Base-by-base conservation (phyloP, 805 yeast species). In the Pichia cephalocereana region DNA sequence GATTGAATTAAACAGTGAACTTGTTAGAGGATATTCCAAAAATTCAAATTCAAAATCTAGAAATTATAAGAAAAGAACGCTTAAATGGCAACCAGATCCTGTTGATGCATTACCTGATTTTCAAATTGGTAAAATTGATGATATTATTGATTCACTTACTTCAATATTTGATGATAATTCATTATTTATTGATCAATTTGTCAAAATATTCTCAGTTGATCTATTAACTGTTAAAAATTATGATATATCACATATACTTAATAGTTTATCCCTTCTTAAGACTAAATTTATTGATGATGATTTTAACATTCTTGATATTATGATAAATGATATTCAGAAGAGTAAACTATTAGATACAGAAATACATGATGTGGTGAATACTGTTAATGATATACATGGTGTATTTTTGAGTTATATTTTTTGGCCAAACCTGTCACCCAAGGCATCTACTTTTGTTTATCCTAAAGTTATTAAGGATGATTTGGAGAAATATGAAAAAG, bases 91-190 rank as follows among this genome's bases (percentile, higher is more conserved):
- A 9, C 96, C 96, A 0, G 95, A 86, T 55, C 96, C 96, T 0
- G 74, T 86, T 15, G 96, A 88, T 66, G 95, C 96, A 0, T 74
- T 89, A n/a, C 86, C 90, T 0, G 95, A 87, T 62, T 88, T 85
- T 66, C 74, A 77, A 41, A 77, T 78, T 51, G 74, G 72, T 11
- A 71, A 74, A 41, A 79, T 75, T 23, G 75, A 77, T 40, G 95
- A 86, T 57, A 75, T 82, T 6, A 79, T 88, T 23, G 88, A 81
- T 53, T 77, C 87, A 0, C 68, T 88, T 32, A 71, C 85, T 2
- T 79, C 90, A 1, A 76, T 88, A 0, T 84, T 80, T 64, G 91
- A 86, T 43, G 74, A 80, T 53, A 82, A 82, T 54, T 82, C 76
- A 15, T 68, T 76, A 1, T 83, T 87, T 54, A 73, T 86, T 41